These are phyloP conservation scores for Wickerhamiella pararugosa DNA, from an alignment of 1,139 yeast species.

Conservation along the genomic window DNA sequence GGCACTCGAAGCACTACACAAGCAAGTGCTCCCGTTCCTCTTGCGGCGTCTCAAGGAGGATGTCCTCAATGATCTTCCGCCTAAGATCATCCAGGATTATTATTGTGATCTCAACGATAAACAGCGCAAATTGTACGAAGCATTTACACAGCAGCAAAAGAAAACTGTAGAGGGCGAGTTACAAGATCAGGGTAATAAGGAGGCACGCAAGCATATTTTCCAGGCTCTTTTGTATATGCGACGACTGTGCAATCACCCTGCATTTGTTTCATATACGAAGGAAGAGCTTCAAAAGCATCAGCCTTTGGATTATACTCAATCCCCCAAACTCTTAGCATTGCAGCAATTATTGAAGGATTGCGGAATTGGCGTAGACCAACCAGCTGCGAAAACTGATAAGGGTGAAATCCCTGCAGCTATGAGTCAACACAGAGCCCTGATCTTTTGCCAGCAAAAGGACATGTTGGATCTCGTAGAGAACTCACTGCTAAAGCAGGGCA, in stretches of 20 bases:
- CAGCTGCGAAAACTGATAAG: conserved; percentile 13
- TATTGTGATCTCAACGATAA: conserved; percentile 89
- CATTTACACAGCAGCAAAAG: conserved; percentile 82
- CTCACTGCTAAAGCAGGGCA: conserved; percentile 62
- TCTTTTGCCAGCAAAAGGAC: conserved; percentile 92
- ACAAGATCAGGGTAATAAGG: conserved; percentile 28
- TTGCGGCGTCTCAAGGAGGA: conserved; percentile 92
- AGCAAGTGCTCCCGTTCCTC: conserved; percentile 93
- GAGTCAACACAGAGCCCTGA: conserved; percentile 87
- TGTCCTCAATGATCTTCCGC: conserved; percentile 90
- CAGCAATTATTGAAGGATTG: conserved; percentile 75
- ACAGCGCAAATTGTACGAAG: conserved; percentile 76
- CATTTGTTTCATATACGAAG: conserved; percentile 67
- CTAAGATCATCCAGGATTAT: conserved; percentile 95
- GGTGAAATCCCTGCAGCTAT: conserved; percentile 48
- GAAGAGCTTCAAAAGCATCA: conserved; percentile 73
- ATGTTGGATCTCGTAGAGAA: conserved; percentile 95
- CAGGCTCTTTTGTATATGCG: conserved; percentile 97
- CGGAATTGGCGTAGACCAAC: conserved; percentile 59
- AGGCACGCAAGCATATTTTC: conserved; percentile 80
- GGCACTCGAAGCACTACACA: conserved; percentile 89
- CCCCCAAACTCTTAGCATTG: conserved; percentile 74
- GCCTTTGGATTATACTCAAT: conserved; percentile 43
- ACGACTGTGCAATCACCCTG: conserved; percentile 92
- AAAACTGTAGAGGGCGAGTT: conserved; percentile 50